Conservation (phyloP, 169 alveolate genomes). For the Fabrea salina region DNA sequence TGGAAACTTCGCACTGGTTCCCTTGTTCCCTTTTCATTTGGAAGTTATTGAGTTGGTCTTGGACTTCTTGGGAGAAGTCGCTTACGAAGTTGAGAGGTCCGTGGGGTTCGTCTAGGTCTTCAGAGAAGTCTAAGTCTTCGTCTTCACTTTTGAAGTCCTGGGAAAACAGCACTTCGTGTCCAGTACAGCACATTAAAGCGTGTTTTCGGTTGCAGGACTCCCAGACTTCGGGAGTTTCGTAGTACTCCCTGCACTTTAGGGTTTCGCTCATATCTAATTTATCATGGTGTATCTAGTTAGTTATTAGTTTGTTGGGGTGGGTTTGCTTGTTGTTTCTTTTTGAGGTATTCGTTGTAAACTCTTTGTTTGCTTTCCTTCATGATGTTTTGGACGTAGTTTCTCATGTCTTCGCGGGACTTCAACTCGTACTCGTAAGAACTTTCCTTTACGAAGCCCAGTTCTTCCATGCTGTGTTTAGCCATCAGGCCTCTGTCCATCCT, state of each 20-base stretch:
- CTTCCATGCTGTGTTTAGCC: slow-evolving; percentile 49
- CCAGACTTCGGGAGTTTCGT: too few species aligned
- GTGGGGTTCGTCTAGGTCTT: too few species aligned
- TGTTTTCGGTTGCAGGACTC: too few species aligned
- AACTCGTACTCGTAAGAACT: slow-evolving; percentile 44
- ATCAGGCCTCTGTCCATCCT: slow-evolving; percentile 60
- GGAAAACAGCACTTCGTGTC: slow-evolving; percentile 5
- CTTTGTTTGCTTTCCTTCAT: neutral
- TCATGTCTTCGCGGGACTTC: neutral
- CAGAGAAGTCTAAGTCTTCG: neutral
- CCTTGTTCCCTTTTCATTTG: neutral
- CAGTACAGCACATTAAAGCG: slow-evolving; percentile 26
- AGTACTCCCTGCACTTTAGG: too few species aligned
- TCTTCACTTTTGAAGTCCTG: slow-evolving; percentile 23
- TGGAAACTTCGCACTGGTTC: slow-evolving; percentile 5
- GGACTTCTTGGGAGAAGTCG: too few species aligned
- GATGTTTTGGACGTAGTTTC: neutral
- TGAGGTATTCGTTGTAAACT: slow-evolving; percentile 4
- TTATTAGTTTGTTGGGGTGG: too few species aligned
- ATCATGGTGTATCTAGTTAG: too few species aligned
- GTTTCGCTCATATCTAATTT: too few species aligned
- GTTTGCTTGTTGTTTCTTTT: neutral
- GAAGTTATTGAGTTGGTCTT: neutral
- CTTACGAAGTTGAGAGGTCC: too few species aligned
- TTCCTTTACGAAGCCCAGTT: slow-evolving; percentile 44